Percentiles rank a stretch among this genome's conserved stretches.
Conservation (phyloP, 345 rosid species). For the Dipteronia dyeriana region DNA sequence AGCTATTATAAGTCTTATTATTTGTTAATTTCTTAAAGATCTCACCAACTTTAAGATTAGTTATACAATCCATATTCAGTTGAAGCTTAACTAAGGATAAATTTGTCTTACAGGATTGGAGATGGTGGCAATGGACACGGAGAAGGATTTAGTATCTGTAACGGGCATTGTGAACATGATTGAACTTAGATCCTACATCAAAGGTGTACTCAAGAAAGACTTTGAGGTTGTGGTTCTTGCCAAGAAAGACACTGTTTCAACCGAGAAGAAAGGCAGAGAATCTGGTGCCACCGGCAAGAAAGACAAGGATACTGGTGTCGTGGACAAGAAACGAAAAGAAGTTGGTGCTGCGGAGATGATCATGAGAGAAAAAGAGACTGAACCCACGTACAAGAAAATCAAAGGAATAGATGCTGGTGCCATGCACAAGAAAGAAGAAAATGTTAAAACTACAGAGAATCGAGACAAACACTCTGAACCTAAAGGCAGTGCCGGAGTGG, state of each 20-base stretch:
- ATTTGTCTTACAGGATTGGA: constrained; percentile 14
- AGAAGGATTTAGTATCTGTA: constrained; percentile 14
- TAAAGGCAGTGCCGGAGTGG: background rate
- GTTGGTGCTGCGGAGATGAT: background rate
- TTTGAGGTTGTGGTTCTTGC: background rate
- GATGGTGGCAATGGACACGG: background rate
- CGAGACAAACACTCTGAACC: background rate
- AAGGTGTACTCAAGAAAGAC: too few relatives aligned
- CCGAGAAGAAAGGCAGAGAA: background rate
- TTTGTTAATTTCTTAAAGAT: background rate
- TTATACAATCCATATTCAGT: background rate
- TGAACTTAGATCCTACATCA: constrained; percentile 10
- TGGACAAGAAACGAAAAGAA: background rate
- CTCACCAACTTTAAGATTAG: background rate
- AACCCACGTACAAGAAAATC: background rate
- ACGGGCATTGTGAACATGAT: constrained; percentile 5
- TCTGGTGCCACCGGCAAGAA: background rate
- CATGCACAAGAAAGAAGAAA: too few relatives aligned
- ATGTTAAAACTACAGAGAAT: background rate
- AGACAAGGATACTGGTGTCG: background rate
- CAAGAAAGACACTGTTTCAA: background rate
- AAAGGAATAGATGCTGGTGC: background rate
- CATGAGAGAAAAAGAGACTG: background rate
- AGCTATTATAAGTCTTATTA: background rate
- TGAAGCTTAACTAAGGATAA: background rate